Percentiles rank a stretch among this genome's conserved stretches.
Evolutionary conservation across 805 yeast species (phyloP).

Genomic region (Spathaspora sp.): DNA sequence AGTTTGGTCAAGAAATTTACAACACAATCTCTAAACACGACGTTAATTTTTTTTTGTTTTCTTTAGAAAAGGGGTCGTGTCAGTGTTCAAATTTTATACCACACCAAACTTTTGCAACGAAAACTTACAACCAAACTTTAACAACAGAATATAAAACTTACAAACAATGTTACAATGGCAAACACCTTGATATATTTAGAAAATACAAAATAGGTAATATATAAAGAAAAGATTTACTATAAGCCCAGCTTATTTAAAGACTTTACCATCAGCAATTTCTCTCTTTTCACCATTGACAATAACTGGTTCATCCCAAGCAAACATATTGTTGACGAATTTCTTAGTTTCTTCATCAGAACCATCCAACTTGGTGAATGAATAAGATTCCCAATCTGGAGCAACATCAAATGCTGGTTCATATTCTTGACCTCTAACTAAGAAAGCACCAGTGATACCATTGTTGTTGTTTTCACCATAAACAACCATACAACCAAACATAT

Average conservation of each 20-base stretch:
- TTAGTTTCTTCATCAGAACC: conserved; percentile 70
- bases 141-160: too few relatives aligned
- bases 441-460: conserved; percentile 95
- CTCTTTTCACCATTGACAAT: conserved; percentile 70
- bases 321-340: conserved; percentile 81
- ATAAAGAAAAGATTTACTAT: not conserved
- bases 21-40: not conserved
- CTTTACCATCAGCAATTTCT: conserved; percentile 97
- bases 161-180: too few relatives aligned
- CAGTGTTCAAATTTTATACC: not conserved
- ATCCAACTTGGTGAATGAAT: conserved; percentile 79
- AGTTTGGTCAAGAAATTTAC: not conserved
- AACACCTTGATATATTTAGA: too few relatives aligned
- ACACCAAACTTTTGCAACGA: not conserved
- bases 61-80: not conserved
- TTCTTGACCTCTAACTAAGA: conserved; percentile 94
- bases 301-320: conserved; percentile 98
- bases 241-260: conserved; percentile 63
- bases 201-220: not conserved
- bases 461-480: conserved; percentile 98
- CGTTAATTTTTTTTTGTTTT: not conserved
- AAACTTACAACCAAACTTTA: too few relatives aligned
- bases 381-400: conserved; percentile 99
- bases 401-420: conserved; percentile 88
- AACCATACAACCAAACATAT: conserved; percentile 88